phyloP scores from a whole-genome alignment of 495 filamentous ascomycete species.

The Trypethelium eluteriae region DNA sequence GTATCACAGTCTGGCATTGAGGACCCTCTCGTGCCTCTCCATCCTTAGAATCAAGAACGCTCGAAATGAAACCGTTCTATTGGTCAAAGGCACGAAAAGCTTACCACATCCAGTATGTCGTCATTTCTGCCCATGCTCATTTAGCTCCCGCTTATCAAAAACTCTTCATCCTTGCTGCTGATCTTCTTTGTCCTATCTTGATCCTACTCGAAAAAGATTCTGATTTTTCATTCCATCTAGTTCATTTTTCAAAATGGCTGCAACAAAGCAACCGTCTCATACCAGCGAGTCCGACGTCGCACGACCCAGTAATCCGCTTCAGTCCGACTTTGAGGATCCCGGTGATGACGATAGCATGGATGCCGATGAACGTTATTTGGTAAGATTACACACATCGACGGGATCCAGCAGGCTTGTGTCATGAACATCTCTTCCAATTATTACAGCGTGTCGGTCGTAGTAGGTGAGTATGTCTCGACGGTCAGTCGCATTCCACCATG shows the following conservation, averaged over 20 bases:
- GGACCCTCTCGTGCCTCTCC: too few species aligned
- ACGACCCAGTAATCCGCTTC: slow-evolving; percentile 27
- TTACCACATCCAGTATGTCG: not conserved
- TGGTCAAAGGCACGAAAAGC: not conserved
- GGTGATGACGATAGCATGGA: slow-evolving; percentile 25
- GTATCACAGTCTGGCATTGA: too few species aligned
- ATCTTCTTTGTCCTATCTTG: not conserved
- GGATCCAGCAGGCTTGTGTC: not conserved
- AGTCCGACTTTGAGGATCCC: slow-evolving; percentile 26
- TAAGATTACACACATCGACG: slow-evolving; percentile 19
- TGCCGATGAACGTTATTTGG: slow-evolving; percentile 29
- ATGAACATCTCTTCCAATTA: not conserved
- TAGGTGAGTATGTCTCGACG: slow-evolving; percentile 8
- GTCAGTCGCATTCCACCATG: slow-evolving; percentile 9
- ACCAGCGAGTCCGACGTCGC: not conserved
- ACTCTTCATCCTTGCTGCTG: not conserved
- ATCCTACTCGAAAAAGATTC: too few species aligned
- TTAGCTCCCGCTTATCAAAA: too few species aligned
- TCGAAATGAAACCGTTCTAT: not conserved
- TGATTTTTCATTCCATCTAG: not conserved
- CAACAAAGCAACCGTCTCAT: not conserved
- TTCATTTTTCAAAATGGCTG: not conserved
- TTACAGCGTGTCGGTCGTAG: not conserved
- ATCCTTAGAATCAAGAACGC: not conserved
- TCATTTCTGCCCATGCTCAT: not conserved